Evolutionary conservation across 2,329 filamentous ascomycete species (phyloP).

Genomic region (Lasiodiplodia citricola): DNA sequence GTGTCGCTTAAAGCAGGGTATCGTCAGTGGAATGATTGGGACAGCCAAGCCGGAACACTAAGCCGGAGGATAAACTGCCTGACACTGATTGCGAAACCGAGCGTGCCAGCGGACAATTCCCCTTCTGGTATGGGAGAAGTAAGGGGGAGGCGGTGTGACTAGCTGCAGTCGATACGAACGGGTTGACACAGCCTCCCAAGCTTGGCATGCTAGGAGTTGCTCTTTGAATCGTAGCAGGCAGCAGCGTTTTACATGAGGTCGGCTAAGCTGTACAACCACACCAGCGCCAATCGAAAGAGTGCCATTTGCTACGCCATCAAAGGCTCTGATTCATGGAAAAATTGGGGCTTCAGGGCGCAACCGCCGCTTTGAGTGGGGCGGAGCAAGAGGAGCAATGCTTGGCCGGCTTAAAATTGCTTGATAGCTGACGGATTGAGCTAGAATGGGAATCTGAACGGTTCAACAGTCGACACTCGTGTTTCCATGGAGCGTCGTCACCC

Average conservation of each 20-base stretch:
- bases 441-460: neutral
- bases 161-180: neutral
- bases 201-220: neutral
- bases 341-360: neutral
- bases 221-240: neutral
- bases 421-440: neutral
- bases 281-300: neutral
- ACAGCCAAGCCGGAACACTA: too few relatives aligned
- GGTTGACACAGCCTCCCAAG: neutral
- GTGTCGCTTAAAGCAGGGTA: too few relatives aligned
- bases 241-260: neutral
- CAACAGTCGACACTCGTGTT: slow-evolving; percentile 47
- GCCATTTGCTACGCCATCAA: neutral
- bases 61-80: too few relatives aligned
- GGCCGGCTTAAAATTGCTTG: neutral
- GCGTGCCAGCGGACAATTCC: too few relatives aligned
- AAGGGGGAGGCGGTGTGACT: neutral
- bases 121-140: neutral
- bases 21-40: too few relatives aligned
- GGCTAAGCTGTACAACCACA: neutral
- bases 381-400: neutral
- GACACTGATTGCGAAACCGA: too few relatives aligned
- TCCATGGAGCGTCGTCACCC: neutral
- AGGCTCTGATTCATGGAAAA: neutral
- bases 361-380: neutral